Evolutionary conservation across 371 early-diverging fungal genomes (phyloP).

Genomic region (Blakeslea trispora): DNA sequence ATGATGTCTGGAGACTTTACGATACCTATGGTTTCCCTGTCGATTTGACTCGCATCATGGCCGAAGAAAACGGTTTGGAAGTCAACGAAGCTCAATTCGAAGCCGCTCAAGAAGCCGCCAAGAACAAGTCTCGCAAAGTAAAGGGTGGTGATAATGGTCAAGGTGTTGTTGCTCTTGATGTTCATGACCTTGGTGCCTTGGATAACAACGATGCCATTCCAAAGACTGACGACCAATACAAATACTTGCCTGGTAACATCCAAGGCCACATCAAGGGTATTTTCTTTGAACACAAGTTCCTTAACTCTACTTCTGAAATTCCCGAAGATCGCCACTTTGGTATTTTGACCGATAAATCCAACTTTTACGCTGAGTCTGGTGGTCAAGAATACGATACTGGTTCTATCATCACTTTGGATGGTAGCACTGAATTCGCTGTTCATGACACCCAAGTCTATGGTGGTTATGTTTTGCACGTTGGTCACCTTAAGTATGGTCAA

Average conservation of each 20-base stretch:
- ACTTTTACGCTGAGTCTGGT: conserved; percentile 99
- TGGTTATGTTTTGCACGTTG: conserved; percentile 97
- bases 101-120: conserved; percentile 81
- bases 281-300: conserved; percentile 62
- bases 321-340: conserved; percentile 69
- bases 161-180: conserved; percentile 79
- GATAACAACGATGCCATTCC: conserved; percentile 73
- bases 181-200: conserved; percentile 89
- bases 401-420: conserved; percentile 79
- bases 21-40: conserved; percentile 99
- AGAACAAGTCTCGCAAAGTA: conserved; percentile 74
- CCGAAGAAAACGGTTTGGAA: conserved; percentile 90
- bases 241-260: conserved; percentile 80
- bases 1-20: conserved; percentile 97
- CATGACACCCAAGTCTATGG: conserved; percentile 95
- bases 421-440: conserved; percentile 88
- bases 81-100: conserved; percentile 91
- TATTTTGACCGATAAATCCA: conserved; percentile 95
- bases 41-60: conserved; percentile 98
- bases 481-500: conserved; percentile 88
- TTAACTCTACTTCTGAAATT: conserved; percentile 49
- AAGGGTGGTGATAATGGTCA: conserved; percentile 61
- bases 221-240: conserved; percentile 89
- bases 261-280: conserved; percentile 74
- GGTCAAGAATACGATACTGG: conserved; percentile 99